Evolutionary conservation across 1,139 yeast genomes (phyloP), one percentile per base, ranked within the genome.

Genomic region (Kodamaea anthophila): DNA sequence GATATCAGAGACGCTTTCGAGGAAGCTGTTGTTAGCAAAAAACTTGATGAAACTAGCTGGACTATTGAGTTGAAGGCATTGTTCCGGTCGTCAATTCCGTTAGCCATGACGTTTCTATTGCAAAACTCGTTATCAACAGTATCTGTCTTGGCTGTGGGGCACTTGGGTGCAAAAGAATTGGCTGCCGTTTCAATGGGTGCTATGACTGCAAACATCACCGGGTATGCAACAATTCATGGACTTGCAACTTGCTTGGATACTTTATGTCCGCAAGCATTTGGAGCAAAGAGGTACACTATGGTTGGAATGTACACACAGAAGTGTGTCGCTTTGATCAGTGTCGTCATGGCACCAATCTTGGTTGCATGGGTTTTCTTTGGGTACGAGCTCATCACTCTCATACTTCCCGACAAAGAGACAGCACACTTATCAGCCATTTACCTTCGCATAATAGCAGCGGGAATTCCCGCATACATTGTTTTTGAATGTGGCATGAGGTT

Each of bases 191-290:
- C 76, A 2, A 61, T 74, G 60, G 79, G 79, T n/a, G 65, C 77
- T 3, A 74, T 74, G 79, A 70, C 77, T 9, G 74, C 76, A 4
- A 73, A 71, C 39, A 73, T 74, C 26, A 66, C 77, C 3, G 78
- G 77, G 6, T 71, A 72, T 39, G 74, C 78, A 3, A 65, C 75
- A 9, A 73, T 73, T 32, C 74, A 72, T 33, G 80, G 80, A 28
- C 59, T 74, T 21, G 74, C 95, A 0, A 86, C 96, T 0, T 76
- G 94, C 13, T 62, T 87, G 33, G 96, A 87, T 47, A 86, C 96
- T 0, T 59, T 87, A 23, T 85, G 95, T 45, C 77, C 79, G 1
- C 79, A 73, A 44, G 78, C 78, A 4, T 73, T 70, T 44, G 80
- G 80, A 12, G 78, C 78, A 4, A 59, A 63, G 27, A 69, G 63